These are phyloP conservation scores for Carex kokanica DNA, from an alignment of 176 grass and related monocot genomes.

Conservation along the genomic window DNA sequence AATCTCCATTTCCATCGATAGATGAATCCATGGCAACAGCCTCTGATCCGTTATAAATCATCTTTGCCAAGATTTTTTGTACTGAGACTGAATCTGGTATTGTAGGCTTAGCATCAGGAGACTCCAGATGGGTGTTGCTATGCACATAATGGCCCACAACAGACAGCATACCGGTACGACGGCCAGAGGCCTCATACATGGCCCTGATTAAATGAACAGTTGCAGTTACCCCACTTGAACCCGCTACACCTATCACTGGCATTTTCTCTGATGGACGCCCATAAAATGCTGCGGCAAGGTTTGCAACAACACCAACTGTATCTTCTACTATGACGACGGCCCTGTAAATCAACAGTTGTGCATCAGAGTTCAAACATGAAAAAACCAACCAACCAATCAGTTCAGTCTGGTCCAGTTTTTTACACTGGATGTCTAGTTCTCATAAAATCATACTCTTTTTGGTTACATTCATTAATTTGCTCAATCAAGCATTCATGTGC, in stretches of 20 bases:
- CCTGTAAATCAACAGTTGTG: constrained; percentile 16
- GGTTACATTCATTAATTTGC: neutral
- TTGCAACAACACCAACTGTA: constrained; percentile 37
- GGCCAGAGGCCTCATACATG: constrained; percentile 80
- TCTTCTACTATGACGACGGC: constrained; percentile 87
- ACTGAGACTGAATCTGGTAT: constrained; percentile 54
- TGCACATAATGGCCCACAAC: constrained; percentile 67
- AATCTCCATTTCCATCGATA: constrained; percentile 49
- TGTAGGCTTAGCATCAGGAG: constrained; percentile 32
- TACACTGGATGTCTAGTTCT: neutral
- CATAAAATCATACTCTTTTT: neutral
- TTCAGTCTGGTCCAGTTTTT: neutral
- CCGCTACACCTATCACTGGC: constrained; percentile 61
- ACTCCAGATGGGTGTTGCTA: constrained; percentile 55
- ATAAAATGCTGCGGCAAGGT: constrained; percentile 77
- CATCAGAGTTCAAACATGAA: constrained; percentile 11
- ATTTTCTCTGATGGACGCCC: constrained; percentile 59
- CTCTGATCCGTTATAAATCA: constrained; percentile 87
- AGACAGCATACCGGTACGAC: constrained; percentile 68
- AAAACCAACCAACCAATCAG: neutral
- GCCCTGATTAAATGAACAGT: constrained; percentile 80
- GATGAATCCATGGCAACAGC: constrained; percentile 70
- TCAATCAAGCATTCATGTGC: neutral
- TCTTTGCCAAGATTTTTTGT: constrained; percentile 87
- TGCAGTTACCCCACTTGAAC: constrained; percentile 53